Conservation (phyloP, 768 basidiomycete genomes). For the Panaeolus cyanescens region DNA sequence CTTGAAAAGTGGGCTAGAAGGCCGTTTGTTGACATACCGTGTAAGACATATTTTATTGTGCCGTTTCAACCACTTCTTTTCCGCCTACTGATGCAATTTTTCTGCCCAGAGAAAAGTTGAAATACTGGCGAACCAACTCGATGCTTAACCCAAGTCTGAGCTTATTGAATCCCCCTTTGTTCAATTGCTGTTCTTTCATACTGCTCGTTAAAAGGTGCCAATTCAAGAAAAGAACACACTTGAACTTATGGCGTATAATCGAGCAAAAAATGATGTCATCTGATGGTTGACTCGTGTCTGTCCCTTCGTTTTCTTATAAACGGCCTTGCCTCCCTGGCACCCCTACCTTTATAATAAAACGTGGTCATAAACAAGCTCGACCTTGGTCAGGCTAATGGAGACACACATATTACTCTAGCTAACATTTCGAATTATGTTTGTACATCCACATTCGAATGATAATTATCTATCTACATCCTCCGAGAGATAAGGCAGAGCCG, state of each 20-base stretch:
- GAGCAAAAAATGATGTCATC: constrained; percentile 57
- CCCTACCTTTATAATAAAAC: neutral
- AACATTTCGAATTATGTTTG: neutral
- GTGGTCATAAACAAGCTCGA: too few relatives aligned
- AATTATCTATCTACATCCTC: neutral
- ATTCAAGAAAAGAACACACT: constrained; percentile 58
- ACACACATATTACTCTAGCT: too few relatives aligned
- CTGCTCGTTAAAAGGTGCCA: constrained; percentile 81
- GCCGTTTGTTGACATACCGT: constrained; percentile 64
- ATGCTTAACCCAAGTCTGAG: constrained; percentile 6
- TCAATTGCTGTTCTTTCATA: constrained; percentile 5
- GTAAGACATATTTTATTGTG: constrained; percentile 41
- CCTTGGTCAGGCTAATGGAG: too few relatives aligned
- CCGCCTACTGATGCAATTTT: too few relatives aligned
- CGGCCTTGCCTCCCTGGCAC: neutral
- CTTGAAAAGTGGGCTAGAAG: constrained; percentile 64
- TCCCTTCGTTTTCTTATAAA: neutral
- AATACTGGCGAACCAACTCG: constrained; percentile 14
- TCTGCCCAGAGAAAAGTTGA: constrained; percentile 57
- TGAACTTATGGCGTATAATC: constrained; percentile 72
- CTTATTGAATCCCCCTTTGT: constrained; percentile 7
- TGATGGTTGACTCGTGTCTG: neutral
- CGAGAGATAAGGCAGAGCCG: neutral
- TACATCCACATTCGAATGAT: neutral
- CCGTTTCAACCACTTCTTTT: neutral